phyloP scores from a whole-genome alignment of 768 basidiomycete genomes.

The Tephrocybe sp. region DNA sequence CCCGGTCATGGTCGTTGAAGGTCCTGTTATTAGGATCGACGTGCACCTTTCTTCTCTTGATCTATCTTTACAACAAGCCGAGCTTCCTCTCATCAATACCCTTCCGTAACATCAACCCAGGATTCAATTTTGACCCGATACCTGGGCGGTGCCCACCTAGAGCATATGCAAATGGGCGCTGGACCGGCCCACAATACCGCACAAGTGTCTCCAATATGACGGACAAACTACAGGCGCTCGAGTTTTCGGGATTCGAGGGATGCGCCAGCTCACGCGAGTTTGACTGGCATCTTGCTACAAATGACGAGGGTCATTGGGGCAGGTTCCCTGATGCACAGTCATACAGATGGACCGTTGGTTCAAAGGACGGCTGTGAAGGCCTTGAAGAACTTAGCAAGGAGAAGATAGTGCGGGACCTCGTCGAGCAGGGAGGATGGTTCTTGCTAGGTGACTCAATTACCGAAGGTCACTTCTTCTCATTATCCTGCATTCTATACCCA shows the following conservation, averaged over 20 bases:
- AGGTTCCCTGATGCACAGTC: constrained; percentile 54
- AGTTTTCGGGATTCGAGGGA: constrained; percentile 57
- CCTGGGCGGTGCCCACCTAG: constrained; percentile 28
- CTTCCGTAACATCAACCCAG: neutral
- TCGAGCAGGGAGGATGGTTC: constrained; percentile 72
- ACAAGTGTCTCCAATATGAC: constrained; percentile 35
- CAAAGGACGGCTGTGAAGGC: constrained; percentile 35
- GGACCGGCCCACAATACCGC: constrained; percentile 35
- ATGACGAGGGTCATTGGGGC: constrained; percentile 45
- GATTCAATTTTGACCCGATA: constrained; percentile 10
- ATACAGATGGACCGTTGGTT: constrained; percentile 54
- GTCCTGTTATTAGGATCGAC: constrained; percentile 19
- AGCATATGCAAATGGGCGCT: constrained; percentile 35
- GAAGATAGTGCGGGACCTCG: constrained; percentile 53
- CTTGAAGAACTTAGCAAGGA: constrained; percentile 40
- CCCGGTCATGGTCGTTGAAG: constrained; percentile 21
- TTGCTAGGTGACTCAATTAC: constrained; percentile 69
- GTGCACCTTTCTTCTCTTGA: constrained; percentile 22
- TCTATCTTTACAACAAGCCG: constrained; percentile 23
- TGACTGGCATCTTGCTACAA: constrained; percentile 62
- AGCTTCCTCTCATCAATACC: constrained; percentile 7
- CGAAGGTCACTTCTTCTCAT: constrained; percentile 74
- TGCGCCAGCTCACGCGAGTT: constrained; percentile 65
- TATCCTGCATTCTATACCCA: constrained; percentile 65
- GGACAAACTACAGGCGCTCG: constrained; percentile 41